Conservation (phyloP, 169 alveolate species). For the Plasmodium yoelii region DNA sequence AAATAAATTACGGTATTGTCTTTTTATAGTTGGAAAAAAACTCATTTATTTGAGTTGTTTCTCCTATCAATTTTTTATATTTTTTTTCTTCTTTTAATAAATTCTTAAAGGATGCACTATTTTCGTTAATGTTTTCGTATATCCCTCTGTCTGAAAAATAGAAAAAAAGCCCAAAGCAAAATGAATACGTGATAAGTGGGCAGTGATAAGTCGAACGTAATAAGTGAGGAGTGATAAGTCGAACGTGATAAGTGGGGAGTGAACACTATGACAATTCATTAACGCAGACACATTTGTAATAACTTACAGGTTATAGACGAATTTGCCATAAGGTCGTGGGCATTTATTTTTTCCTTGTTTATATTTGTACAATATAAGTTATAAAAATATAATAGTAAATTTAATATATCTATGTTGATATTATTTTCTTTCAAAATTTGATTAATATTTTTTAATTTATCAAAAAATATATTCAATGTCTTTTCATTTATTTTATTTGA, state of each 20-base stretch:
- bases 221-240: neutral
- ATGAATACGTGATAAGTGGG: neutral
- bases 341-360: conserved; percentile 43
- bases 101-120: conserved; percentile 45
- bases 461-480: conserved; percentile 28
- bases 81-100: conserved; percentile 43
- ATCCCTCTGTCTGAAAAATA: conserved; percentile 53
- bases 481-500: conserved; percentile 48
- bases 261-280: neutral
- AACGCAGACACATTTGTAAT: neutral
- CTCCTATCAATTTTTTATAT: conserved; percentile 28
- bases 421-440: conserved; percentile 14
- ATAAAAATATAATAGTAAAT: conserved; percentile 26
- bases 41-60: conserved; percentile 39
- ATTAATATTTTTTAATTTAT: conserved; percentile 21
- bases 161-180: neutral
- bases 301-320: conserved; percentile 59
- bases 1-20: conserved; percentile 46
- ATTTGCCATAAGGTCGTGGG: conserved; percentile 23
- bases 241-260: too few relatives aligned
- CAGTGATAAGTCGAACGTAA: too few relatives aligned
- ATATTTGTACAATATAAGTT: conserved; percentile 47
- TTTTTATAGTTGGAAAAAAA: conserved; percentile 49
- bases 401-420: conserved; percentile 38
- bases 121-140: conserved; percentile 49